Conservation (phyloP, 31 red algal species). For the Odonthalia washingtoniensis region DNA sequence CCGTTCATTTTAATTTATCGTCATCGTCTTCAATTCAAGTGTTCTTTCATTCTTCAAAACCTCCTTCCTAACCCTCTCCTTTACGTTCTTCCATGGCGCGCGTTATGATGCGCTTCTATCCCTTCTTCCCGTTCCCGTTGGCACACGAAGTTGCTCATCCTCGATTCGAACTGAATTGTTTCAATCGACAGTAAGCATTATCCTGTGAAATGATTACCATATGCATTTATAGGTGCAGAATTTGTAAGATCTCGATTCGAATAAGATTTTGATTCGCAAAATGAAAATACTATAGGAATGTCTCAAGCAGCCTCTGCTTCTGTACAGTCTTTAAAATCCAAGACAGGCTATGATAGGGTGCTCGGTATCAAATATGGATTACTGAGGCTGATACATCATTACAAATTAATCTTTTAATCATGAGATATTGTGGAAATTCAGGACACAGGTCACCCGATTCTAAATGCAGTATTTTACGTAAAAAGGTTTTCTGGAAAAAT, state of each 20-base stretch:
- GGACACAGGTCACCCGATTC: conserved; percentile 24
- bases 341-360: background rate
- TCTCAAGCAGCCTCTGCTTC: background rate
- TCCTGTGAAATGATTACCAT: background rate
- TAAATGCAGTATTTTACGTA: background rate
- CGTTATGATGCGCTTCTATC: too few relatives aligned
- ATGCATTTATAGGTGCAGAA: background rate
- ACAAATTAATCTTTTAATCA: background rate
- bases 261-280: conserved; percentile 4
- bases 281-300: background rate
- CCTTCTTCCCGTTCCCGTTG: too few relatives aligned
- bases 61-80: too few relatives aligned
- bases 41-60: too few relatives aligned
- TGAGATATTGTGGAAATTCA: background rate
- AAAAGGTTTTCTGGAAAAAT: conserved; percentile 7
- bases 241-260: background rate
- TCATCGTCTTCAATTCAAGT: too few relatives aligned
- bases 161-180: too few relatives aligned
- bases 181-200: background rate
- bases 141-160: too few relatives aligned
- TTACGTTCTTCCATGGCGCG: too few relatives aligned
- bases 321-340: background rate
- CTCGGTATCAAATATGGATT: conserved; percentile 11
- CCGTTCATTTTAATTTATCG: too few relatives aligned
- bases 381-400: background rate